A percentile compares a stretch with the other conserved stretches of the same genome.
phyloP scores from a whole-genome alignment of 2,329 filamentous ascomycete species.

The Colletotrichum coccodes region DNA sequence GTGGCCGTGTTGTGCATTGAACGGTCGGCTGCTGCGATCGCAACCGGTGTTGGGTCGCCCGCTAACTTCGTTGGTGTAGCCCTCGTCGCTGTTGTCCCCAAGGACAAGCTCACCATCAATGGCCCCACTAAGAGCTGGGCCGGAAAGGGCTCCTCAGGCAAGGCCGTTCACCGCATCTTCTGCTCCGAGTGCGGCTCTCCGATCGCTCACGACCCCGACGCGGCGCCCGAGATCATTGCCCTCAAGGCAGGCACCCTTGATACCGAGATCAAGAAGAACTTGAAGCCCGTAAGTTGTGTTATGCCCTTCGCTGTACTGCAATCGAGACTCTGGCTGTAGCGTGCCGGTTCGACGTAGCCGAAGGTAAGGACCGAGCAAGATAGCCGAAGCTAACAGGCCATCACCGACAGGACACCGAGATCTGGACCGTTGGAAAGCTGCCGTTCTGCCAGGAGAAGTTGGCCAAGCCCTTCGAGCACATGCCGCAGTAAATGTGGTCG shows the following conservation, averaged over 20 bases:
- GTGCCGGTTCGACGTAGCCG: not conserved
- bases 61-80: conserved; percentile 51
- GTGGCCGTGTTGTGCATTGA: not conserved
- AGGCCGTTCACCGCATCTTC: conserved; percentile 74
- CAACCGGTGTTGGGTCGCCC: too few species aligned
- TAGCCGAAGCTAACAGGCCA: not conserved
- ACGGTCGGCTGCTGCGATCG: not conserved
- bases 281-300: conserved; percentile 67
- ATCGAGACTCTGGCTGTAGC: not conserved
- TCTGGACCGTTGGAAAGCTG: conserved; percentile 76
- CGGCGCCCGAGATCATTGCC: conserved; percentile 76
- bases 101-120: conserved; percentile 71
- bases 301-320: not conserved
- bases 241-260: conserved; percentile 75
- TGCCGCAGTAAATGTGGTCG: conserved; percentile 61
- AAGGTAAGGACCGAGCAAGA: not conserved
- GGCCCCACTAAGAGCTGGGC: conserved; percentile 74
- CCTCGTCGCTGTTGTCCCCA: conserved; percentile 73
- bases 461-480: conserved; percentile 70
- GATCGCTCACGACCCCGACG: conserved; percentile 76
- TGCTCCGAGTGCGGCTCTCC: conserved; percentile 76
- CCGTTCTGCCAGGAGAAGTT: conserved; percentile 76
- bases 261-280: conserved; percentile 71
- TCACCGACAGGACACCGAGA: conserved; percentile 66
- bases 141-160: conserved; percentile 68